Base-by-base conservation (phyloP, 257 asterid species). In the Handroanthus guayacan region DNA sequence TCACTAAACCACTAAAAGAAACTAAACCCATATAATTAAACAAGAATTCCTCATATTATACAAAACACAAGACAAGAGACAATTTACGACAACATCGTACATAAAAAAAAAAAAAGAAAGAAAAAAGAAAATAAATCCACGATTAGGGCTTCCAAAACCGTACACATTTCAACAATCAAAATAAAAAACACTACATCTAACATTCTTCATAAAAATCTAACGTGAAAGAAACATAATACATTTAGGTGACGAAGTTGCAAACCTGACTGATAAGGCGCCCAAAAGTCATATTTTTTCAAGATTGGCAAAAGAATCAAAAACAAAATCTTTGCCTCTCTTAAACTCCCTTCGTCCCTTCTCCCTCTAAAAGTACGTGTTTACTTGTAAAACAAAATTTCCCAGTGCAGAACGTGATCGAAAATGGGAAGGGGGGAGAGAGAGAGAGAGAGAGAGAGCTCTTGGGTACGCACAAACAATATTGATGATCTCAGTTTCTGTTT, bases 221-320 rank as follows among this genome's bases (percentile, higher is more conserved):
- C 16, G 38, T 31, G 12, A 16, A 41, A 10, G 2, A 44, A 36
- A 37, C 38, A 7, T 9, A 18, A 17, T 5, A 3, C 9, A 37
- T 38, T 58, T 39, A 5, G 31, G 17, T 3, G 41, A 38, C 0
- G n/a, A 54, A 37, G 10, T 37, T 10, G 39, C 17, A 52, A 13
- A 80, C 78, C 75, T 80, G 78, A 75, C 14, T 47, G 78, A 80
- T 61, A 75, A 80, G 84, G 52, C 78, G 84, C 80, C 80, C 62
- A 31, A 69, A 62, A 38, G 47, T 62, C 84, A 75, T 80, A 45
- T n/a, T 14, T 57, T 37, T 6, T 17, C 62, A 62, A 63, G 52
- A 52, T 43, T 39, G 54, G 11, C 51, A 13, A 57, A 45, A 38
- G 17, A 20, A 17, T 13, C 10, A 50, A 55, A 38, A 1, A 17